phyloP scores from a whole-genome alignment of 768 basidiomycete genomes.

The Rhizopogon vesiculosus region DNA sequence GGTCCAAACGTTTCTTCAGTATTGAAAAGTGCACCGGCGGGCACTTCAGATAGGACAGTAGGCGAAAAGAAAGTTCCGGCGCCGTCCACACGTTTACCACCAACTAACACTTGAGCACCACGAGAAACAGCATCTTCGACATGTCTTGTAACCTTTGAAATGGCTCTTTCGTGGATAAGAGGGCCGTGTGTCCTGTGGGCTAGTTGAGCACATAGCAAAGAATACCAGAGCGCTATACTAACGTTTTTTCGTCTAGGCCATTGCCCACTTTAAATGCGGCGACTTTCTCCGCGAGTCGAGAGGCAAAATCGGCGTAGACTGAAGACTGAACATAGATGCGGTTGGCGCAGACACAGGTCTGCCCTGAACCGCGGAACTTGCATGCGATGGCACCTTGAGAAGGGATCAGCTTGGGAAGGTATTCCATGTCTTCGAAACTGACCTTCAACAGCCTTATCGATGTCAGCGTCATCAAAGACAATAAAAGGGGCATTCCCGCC shows the following conservation, averaged over 20 bases:
- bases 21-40: conserved; percentile 57
- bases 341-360: conserved; percentile 88
- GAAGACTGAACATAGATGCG: conserved; percentile 89
- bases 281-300: conserved; percentile 80
- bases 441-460: conserved; percentile 89
- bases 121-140: conserved; percentile 81
- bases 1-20: conserved; percentile 96
- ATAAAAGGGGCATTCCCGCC: conserved; percentile 97
- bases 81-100: conserved; percentile 68
- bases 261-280: conserved; percentile 83
- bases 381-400: conserved; percentile 60
- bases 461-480: conserved; percentile 93
- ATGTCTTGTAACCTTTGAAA: conserved; percentile 83
- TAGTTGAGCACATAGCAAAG: neutral
- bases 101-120: conserved; percentile 86
- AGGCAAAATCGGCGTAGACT: conserved; percentile 90
- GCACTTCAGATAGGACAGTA: conserved; percentile 86
- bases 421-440: neutral
- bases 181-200: conserved; percentile 85
- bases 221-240: conserved; percentile 20
- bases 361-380: conserved; percentile 80
- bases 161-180: conserved; percentile 80
- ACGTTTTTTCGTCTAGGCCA: conserved; percentile 77
- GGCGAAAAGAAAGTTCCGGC: conserved; percentile 74
- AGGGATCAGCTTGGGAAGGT: conserved; percentile 4